Evolutionary conservation across 805 yeast genomes (phyloP), one percentile per base, ranked within the genome.

Genomic region (Ogataea saltuana): DNA sequence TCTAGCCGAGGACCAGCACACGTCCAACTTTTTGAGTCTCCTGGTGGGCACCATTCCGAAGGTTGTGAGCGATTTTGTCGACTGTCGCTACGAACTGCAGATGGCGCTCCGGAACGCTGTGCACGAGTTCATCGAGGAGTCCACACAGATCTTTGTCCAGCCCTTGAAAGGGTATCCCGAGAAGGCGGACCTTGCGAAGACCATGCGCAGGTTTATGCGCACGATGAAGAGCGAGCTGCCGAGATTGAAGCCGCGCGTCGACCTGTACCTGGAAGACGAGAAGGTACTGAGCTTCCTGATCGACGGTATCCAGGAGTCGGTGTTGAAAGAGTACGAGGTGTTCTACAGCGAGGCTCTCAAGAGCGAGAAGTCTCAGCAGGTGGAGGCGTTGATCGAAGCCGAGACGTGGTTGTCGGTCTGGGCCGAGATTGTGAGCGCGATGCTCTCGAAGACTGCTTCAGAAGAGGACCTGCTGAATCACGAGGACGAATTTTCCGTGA

Each of bases 11-110:
- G 42, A 39, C 30, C 18, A 47, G 3, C 44, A 41, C 2, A 33
- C 38, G n/a, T 19, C 41, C 17, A 48, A 39, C 35, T 53, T 63
- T 11, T 37, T 62, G 29, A 50, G 57, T 41, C 23, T 55, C 13
- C 19, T 65, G 22, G 42, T 76, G 49, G 87, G 81, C 19, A 73
- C 87, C 1, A 85, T 84, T 2, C 97, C 96, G 0, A 81, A 76
- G 49, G 88, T 88, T 11, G 84, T 86, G 11, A 83, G 80, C 54
- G 83, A 87, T 59, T 84, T 84, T 85, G 76, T 83, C 34, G 97
- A 90, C 64, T 93, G 81, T 41, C 70, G 72, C 44, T 63, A 64
- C 33, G 97, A 90, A 60, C 69, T 90, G 31, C 86, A 85, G 53
- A 69, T 78, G 18, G 89, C 85, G 50, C 70, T 90, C 50, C 76